These are phyloP conservation scores for Rhizophora apiculata DNA, from an alignment of 345 rosid genomes.

Conservation along the genomic window DNA sequence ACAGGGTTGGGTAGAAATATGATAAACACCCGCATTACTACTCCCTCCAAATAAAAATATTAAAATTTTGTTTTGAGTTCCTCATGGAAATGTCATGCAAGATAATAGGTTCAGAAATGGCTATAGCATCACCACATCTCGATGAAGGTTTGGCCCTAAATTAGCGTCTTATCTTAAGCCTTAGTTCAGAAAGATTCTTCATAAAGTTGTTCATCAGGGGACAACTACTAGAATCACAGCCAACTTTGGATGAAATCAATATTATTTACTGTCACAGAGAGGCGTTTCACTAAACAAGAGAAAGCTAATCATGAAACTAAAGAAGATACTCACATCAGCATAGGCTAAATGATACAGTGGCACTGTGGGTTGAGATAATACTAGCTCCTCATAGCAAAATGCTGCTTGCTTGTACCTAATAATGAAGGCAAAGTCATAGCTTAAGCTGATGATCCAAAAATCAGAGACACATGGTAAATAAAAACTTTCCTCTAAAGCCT, in stretches of 20 bases:
- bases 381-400: conserved; percentile 96
- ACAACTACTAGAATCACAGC: too few species aligned
- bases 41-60: neutral
- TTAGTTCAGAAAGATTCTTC: too few species aligned
- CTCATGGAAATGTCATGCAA: neutral
- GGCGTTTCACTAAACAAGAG: neutral
- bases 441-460: conserved; percentile 11
- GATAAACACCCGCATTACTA: neutral
- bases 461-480: conserved; percentile 4
- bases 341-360: conserved; percentile 74
- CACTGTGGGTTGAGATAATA: conserved; percentile 74
- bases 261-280: conserved; percentile 26
- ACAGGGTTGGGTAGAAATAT: neutral
- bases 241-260: conserved; percentile 23
- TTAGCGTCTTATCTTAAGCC: too few species aligned
- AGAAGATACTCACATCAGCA: conserved; percentile 64
- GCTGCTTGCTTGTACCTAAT: conserved; percentile 99
- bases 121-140: too few species aligned
- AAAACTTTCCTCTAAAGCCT: conserved; percentile 24
- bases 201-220: too few species aligned
- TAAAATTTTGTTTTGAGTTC: neutral
- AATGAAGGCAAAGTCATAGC: conserved; percentile 7
- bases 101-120: neutral
- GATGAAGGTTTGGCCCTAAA: too few species aligned
- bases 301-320: conserved; percentile 46